A percentile compares a stretch with the other conserved stretches of the same genome.
Evolutionary conservation across 495 filamentous ascomycete genomes (phyloP).

Genomic region (Elasticomyces elasticus): DNA sequence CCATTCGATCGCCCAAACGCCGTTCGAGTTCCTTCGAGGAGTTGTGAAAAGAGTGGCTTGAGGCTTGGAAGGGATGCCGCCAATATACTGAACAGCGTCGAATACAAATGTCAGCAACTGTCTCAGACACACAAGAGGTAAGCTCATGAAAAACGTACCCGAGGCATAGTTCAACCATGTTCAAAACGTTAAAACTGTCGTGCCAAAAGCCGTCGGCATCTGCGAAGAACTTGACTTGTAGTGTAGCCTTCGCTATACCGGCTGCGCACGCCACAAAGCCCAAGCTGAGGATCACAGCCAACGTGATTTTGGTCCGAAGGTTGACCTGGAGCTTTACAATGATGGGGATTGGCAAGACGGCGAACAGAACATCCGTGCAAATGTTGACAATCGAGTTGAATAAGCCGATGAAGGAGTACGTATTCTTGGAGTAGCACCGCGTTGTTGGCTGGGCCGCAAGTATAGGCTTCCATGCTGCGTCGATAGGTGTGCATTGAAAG

Average conservation of each 20-base stretch:
- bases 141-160: too few species aligned
- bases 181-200: conserved; percentile 28
- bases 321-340: conserved; percentile 28
- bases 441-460: conserved; percentile 21
- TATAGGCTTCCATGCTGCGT: conserved; percentile 21
- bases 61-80: conserved; percentile 26
- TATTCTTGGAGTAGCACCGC: conserved; percentile 23
- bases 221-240: conserved; percentile 22
- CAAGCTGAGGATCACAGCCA: conserved; percentile 24
- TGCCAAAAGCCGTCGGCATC: conserved; percentile 22
- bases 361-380: conserved; percentile 28
- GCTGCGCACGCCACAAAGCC: conserved; percentile 29
- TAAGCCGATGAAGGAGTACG: conserved; percentile 25
- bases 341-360: conserved; percentile 26
- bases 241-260: conserved; percentile 26
- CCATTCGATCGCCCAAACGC: background rate
- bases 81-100: too few species aligned
- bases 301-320: conserved; percentile 25
- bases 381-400: conserved; percentile 28
- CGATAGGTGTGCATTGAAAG: conserved; percentile 26
- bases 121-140: too few species aligned
- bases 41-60: conserved; percentile 26
- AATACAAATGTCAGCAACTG: too few species aligned
- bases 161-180: conserved; percentile 25
- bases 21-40: background rate